Evolutionary conservation across 1,139 yeast genomes (phyloP).

Genomic region (Geotrichum aggregatum): DNA sequence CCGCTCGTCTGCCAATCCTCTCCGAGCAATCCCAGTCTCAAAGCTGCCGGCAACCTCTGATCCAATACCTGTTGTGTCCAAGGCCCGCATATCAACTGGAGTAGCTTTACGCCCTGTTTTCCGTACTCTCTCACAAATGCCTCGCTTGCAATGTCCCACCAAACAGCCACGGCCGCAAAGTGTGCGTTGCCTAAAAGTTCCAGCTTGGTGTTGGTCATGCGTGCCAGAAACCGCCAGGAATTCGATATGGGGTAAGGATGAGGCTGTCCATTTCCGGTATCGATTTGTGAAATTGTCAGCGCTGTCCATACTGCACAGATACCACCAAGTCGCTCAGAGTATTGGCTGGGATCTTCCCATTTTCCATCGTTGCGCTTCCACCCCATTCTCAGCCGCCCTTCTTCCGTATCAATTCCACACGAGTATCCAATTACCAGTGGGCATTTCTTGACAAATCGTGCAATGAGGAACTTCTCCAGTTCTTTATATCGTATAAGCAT

Average conservation of each 20-base stretch:
- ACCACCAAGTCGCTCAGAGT: conserved; percentile 83
- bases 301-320: conserved; percentile 78
- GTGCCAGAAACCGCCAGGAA: conserved; percentile 68
- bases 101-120: conserved; percentile 61
- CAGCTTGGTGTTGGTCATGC: conserved; percentile 51
- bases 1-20: conserved; percentile 65
- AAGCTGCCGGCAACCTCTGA: conserved; percentile 66
- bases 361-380: conserved; percentile 58
- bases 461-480: conserved; percentile 61
- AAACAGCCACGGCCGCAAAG: conserved; percentile 65
- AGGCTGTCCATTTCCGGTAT: conserved; percentile 24
- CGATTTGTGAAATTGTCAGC: conserved; percentile 46
- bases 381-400: conserved; percentile 82
- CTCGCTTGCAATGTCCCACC: conserved; percentile 87
- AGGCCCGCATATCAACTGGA: conserved; percentile 44
- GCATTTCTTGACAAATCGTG: conserved; percentile 86
- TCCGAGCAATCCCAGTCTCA: conserved; percentile 65
- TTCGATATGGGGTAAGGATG: conserved; percentile 54
- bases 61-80: conserved; percentile 53
- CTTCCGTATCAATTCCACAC: conserved; percentile 70
- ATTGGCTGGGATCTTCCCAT: conserved; percentile 75
- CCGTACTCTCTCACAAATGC: conserved; percentile 58
- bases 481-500: conserved; percentile 59
- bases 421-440: conserved; percentile 82
- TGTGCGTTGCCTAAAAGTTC: conserved; percentile 56